These are phyloP conservation scores for Nakazawaea anatomiae DNA, from an alignment of 805 yeast genomes.

Conservation along the genomic window DNA sequence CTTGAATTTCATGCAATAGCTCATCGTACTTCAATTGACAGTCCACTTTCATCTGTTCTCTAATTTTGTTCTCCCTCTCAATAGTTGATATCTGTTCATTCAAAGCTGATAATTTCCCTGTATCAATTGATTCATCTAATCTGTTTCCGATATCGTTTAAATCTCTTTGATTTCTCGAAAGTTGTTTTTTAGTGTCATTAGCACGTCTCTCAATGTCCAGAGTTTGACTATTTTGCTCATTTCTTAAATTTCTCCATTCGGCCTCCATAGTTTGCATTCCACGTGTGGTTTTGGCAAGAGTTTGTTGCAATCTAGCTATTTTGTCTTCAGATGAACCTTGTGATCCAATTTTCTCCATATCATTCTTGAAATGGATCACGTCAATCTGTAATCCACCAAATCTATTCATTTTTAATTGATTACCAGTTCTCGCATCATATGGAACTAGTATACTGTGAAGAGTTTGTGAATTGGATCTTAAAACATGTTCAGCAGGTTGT, in stretches of 20 bases:
- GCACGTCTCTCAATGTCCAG: slow-evolving; percentile 14
- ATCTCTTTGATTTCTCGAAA: slow-evolving; percentile 14
- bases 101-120: slow-evolving; percentile 30
- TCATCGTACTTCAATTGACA: background rate
- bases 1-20: background rate
- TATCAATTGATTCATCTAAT: slow-evolving; percentile 38
- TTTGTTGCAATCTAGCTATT: slow-evolving; percentile 13
- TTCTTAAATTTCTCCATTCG: slow-evolving; percentile 4
- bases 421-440: slow-evolving; percentile 37
- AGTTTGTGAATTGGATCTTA: slow-evolving; percentile 29
- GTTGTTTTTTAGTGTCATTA: slow-evolving; percentile 14
- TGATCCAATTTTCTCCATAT: slow-evolving; percentile 7
- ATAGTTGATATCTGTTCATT: slow-evolving; percentile 26
- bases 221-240: slow-evolving; percentile 15
- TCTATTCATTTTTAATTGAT: slow-evolving; percentile 32
- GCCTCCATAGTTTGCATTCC: slow-evolving; percentile 9
- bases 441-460: slow-evolving; percentile 37
- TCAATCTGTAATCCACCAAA: slow-evolving; percentile 44
- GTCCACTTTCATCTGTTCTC: slow-evolving; percentile 17
- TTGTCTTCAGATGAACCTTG: slow-evolving; percentile 6
- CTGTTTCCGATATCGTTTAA: slow-evolving; percentile 28
- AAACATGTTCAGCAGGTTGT: slow-evolving; percentile 40
- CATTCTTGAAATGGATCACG: slow-evolving; percentile 38
- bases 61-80: slow-evolving; percentile 23
- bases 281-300: slow-evolving; percentile 15